These are phyloP conservation scores for Septoria linicola DNA, from an alignment of 2,329 filamentous ascomycete genomes.

Conservation along the genomic window DNA sequence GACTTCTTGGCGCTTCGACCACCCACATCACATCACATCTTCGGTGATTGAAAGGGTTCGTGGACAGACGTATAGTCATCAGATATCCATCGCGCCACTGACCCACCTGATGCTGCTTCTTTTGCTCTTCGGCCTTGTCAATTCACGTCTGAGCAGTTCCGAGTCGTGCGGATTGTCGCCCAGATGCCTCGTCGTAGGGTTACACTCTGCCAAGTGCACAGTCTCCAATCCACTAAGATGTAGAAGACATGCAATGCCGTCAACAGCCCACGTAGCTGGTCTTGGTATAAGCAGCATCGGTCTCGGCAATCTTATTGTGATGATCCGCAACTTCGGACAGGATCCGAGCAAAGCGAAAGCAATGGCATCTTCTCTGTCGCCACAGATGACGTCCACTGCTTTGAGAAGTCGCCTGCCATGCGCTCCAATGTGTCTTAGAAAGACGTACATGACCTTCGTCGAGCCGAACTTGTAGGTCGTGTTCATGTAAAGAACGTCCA, in stretches of 20 bases:
- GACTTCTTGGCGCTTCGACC: neutral
- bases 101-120: conserved; percentile 29
- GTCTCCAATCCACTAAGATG: conserved; percentile 30
- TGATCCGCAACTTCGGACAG: conserved; percentile 28
- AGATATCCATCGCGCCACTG: conserved; percentile 27
- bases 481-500: conserved; percentile 47
- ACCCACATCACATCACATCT: neutral
- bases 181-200: conserved; percentile 18
- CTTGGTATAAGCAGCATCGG: conserved; percentile 24
- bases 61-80: no score
- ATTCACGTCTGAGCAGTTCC: conserved; percentile 25
- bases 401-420: conserved; percentile 29
- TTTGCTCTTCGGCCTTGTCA: conserved; percentile 27
- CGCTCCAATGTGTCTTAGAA: conserved; percentile 35
- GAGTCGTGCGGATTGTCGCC: conserved; percentile 27
- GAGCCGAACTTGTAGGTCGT: conserved; percentile 51
- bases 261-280: conserved; percentile 30
- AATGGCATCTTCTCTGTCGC: conserved; percentile 34
- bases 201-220: conserved; percentile 27
- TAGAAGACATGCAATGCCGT: conserved; percentile 32
- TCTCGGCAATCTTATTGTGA: conserved; percentile 29
- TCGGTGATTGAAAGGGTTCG: no score
- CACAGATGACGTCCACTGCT: conserved; percentile 30
- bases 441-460: conserved; percentile 46
- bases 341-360: conserved; percentile 34